Evolutionary conservation across 805 yeast species (phyloP), one percentile per base, ranked within the genome.

Genomic region (Sporopachydermia quercuum): DNA sequence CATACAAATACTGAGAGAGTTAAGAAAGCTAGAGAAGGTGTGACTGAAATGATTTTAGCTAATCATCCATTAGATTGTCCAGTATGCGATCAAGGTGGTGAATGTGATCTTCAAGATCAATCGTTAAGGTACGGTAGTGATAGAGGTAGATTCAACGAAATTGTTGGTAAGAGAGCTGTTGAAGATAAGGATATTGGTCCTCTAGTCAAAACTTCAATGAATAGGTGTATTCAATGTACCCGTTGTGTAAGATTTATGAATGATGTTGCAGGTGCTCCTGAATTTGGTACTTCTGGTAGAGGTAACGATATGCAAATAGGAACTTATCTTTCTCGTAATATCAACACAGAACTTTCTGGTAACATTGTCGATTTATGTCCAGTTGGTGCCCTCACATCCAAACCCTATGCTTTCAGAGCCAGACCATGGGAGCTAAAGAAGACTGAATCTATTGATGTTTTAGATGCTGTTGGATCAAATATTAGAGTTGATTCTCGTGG

Each of bases 61-160:
- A 84, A 84, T 67, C 94, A 83, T 65, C 94, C 94, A 16, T 69
- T 83, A 55, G 94, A 84, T 64, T 83, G 94, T 63, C 94, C 94
- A 16, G 79, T 83, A 41, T 83, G 94, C 61, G 94, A 83, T 62
- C 94, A 83, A 62, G 94, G 94, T 62, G 94, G 94, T 48, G 94
- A 83, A 60, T 83, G 94, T 66, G 94, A 83, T 57, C 70, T 83
- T 50, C 94, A 84, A 64, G 94, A 84, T 56, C 94, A 83, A 65
- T 68, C 84, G 15, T 64, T 77, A 55, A 71, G 91, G 56, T 80
- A 80, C 55, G 94, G 94, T 43, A 62, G 80, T 40, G 94, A 83
- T 61, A 72, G 94, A 47, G 93, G 94, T 48, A 73, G 94, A 58
- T 84, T 79, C 64, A 61, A 68, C 45, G 94, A 83, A 60, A 71